A percentile compares a stretch with the other conserved stretches of the same genome.
Evolutionary conservation across 345 rosid species (phyloP).

Genomic region (Linum trigynum): DNA sequence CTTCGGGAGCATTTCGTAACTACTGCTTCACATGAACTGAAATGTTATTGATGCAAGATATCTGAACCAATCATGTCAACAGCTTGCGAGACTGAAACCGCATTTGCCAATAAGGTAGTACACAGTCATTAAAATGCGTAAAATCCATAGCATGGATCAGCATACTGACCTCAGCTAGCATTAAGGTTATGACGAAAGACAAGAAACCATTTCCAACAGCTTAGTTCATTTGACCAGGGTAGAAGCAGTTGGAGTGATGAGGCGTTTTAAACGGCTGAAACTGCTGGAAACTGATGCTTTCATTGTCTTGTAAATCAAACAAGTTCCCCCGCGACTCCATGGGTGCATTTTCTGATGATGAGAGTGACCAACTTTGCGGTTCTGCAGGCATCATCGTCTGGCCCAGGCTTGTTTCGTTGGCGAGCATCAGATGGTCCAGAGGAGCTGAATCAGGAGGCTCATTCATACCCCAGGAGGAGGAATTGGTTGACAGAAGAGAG

Average conservation of each 20-base stretch:
- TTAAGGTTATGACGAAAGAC: neutral
- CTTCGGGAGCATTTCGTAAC: too few species aligned
- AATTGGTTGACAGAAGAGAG: neutral
- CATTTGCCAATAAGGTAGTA: too few species aligned
- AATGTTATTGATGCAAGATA: too few species aligned
- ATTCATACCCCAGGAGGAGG: neutral
- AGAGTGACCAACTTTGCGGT: neutral
- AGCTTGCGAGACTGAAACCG: too few species aligned
- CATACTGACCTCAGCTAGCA: neutral
- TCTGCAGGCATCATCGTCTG: neutral
- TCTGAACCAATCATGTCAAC: too few species aligned
- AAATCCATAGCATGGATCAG: too few species aligned
- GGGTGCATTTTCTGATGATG: neutral
- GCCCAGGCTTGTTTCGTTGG: neutral
- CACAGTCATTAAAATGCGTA: too few species aligned
- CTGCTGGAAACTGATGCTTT: neutral
- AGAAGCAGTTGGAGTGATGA: neutral
- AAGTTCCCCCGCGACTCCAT: too few species aligned
- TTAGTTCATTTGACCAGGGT: neutral
- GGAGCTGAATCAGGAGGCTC: neutral
- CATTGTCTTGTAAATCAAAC: neutral
- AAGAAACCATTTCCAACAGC: neutral
- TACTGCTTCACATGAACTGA: too few species aligned
- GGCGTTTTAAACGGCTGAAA: neutral
- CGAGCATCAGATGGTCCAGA: neutral